phyloP scores from a whole-genome alignment of 805 yeast species.

The Myxozyma lipomycoides region DNA sequence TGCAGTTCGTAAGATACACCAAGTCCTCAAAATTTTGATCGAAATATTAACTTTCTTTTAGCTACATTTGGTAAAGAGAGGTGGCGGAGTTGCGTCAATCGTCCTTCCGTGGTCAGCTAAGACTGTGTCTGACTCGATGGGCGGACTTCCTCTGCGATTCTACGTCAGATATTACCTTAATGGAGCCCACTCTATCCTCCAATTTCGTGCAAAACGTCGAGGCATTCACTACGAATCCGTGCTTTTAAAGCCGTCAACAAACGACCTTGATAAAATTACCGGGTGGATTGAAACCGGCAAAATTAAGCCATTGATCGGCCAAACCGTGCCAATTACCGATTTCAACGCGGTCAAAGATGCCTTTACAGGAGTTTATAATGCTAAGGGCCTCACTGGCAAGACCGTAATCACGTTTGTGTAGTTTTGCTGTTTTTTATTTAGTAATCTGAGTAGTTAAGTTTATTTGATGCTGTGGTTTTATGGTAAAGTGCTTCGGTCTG shows the following conservation, averaged over 20 bases:
- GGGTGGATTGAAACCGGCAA: constrained; percentile 22
- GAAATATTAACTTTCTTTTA: neutral
- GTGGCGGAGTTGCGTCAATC: constrained; percentile 23
- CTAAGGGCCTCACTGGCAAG: constrained; percentile 26
- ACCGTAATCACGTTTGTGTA: constrained; percentile 15
- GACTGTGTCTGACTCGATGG: neutral
- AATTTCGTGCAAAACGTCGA: constrained; percentile 7
- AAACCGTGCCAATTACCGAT: constrained; percentile 5
- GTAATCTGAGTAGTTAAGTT: no score
- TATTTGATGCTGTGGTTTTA: no score
- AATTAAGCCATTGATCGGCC: constrained; percentile 21
- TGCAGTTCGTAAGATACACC: constrained; percentile 1
- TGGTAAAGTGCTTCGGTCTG: no score
- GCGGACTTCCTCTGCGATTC: neutral
- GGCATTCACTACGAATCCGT: constrained; percentile 11
- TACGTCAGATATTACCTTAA: constrained; percentile 2
- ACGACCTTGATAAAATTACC: constrained; percentile 8
- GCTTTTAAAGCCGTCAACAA: constrained; percentile 5
- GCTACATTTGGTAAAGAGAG: constrained; percentile 19
- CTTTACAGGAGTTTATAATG: constrained; percentile 13
- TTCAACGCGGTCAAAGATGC: constrained; percentile 17
- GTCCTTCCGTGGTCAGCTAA: constrained; percentile 12
- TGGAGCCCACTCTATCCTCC: neutral
- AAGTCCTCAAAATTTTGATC: neutral
- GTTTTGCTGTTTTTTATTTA: no score